A percentile compares a stretch with the other conserved stretches of the same genome.
Conservation (phyloP, 2,329 filamentous ascomycete species). For the Cadophora luteo-olivacea region DNA sequence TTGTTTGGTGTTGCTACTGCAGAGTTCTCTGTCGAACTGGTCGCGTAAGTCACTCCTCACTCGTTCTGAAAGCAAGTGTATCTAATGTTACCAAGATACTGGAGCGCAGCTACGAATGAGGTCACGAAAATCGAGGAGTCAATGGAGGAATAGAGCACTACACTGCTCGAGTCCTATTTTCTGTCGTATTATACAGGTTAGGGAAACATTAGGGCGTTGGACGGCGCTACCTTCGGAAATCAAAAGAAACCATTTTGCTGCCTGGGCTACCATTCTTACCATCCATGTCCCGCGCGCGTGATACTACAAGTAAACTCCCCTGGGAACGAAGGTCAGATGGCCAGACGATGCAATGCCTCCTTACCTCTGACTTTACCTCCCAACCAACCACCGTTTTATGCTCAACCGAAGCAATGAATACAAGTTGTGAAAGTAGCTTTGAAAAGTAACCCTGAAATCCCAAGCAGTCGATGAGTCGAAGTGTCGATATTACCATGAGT, state of each 20-base stretch:
- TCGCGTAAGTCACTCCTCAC: constrained; percentile 63
- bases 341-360: constrained; percentile 48
- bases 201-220: constrained; percentile 42
- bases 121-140: constrained; percentile 62
- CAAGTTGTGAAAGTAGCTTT: constrained; percentile 24
- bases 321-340: constrained; percentile 38
- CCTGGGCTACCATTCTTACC: constrained; percentile 42
- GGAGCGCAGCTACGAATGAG: constrained; percentile 63
- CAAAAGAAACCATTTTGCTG: constrained; percentile 40
- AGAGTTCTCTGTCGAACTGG: constrained; percentile 84
- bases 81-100: constrained; percentile 56
- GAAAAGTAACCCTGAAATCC: constrained; percentile 2
- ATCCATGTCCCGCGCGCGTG: constrained; percentile 34
- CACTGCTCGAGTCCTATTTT: constrained; percentile 33
- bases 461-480: constrained; percentile 11
- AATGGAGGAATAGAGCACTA: constrained; percentile 50
- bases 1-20: constrained; percentile 89
- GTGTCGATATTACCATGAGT: constrained; percentile 36
- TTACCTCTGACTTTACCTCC: constrained; percentile 65
- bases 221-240: constrained; percentile 43
- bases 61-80: neutral
- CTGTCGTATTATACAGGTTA: constrained; percentile 45
- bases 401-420: constrained; percentile 30
- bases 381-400: constrained; percentile 29
- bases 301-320: constrained; percentile 43